These are phyloP conservation scores for Sporothrix luriei DNA, from an alignment of 2,329 filamentous ascomycete species.

Conservation along the genomic window DNA sequence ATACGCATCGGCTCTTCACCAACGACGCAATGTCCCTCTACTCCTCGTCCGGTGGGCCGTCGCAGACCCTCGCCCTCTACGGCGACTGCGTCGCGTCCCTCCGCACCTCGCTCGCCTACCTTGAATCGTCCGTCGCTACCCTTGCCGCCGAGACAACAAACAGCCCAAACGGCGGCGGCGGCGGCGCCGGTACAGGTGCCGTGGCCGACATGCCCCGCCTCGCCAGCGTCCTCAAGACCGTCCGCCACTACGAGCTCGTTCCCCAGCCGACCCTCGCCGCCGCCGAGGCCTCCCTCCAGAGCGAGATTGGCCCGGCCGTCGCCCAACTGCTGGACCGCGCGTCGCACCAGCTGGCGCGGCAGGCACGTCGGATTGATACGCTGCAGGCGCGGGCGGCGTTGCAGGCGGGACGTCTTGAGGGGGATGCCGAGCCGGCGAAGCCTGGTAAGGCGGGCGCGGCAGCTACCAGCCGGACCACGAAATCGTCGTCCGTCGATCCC, in stretches of 20 bases:
- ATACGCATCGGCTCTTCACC: background rate
- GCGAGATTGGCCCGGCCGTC: conserved; percentile 88
- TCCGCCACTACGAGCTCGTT: conserved; percentile 87
- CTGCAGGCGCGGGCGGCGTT: conserved; percentile 81
- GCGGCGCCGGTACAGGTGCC: background rate
- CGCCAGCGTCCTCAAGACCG: conserved; percentile 58
- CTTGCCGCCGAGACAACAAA: conserved; percentile 50
- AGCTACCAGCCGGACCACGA: no score
- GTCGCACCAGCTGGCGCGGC: conserved; percentile 79
- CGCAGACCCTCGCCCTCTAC: conserved; percentile 44
- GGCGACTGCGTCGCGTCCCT: conserved; percentile 62
- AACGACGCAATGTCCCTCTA: conserved; percentile 11
- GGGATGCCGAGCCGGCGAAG: conserved; percentile 31
- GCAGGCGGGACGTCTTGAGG: conserved; percentile 68
- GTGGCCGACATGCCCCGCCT: conserved; percentile 62
- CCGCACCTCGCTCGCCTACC: conserved; percentile 61
- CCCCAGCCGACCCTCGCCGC: conserved; percentile 79
- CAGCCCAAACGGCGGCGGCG: background rate
- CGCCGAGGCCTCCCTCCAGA: conserved; percentile 80
- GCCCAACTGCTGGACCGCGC: conserved; percentile 76
- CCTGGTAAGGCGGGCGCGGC: no score
- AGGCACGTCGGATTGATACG: conserved; percentile 79
- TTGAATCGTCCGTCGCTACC: conserved; percentile 62
- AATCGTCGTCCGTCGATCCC: conserved; percentile 43
- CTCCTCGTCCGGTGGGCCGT: background rate